phyloP scores from a whole-genome alignment of 768 basidiomycete genomes.

The Boletus tomentosulus region DNA sequence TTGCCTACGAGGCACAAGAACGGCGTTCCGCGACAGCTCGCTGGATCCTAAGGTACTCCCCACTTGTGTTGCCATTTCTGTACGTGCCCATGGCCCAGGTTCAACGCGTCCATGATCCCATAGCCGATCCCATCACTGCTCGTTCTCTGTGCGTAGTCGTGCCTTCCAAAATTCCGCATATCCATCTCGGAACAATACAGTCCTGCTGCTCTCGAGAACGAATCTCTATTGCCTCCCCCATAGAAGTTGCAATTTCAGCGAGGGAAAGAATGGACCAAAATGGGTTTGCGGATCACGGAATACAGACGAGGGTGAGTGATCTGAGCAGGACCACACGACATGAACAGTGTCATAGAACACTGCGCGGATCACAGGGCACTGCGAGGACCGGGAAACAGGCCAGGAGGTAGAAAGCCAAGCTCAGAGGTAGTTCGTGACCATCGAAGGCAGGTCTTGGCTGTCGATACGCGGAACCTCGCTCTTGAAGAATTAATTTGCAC shows the following conservation, averaged over 20 bases:
- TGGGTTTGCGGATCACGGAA: slow-evolving; percentile 8
- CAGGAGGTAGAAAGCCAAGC: slow-evolving; percentile 25
- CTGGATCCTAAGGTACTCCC: slow-evolving; percentile 18
- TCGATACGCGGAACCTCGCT: not conserved
- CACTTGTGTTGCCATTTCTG: slow-evolving; percentile 28
- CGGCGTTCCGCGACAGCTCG: slow-evolving; percentile 27
- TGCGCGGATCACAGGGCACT: slow-evolving; percentile 2
- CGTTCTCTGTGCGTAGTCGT: slow-evolving; percentile 23
- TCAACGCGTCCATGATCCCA: slow-evolving; percentile 14
- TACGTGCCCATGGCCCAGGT: slow-evolving; percentile 30
- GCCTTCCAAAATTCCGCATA: slow-evolving; percentile 5
- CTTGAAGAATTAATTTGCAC: slow-evolving; percentile 1
- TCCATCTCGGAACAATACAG: slow-evolving; percentile 23
- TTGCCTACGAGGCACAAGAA: not conserved
- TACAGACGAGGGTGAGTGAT: slow-evolving; percentile 14
- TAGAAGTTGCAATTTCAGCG: slow-evolving; percentile 39
- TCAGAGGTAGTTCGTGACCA: slow-evolving; percentile 8
- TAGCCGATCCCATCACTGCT: slow-evolving; percentile 10
- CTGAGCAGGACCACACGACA: slow-evolving; percentile 1
- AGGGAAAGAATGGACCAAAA: slow-evolving; percentile 16
- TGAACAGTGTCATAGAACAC: slow-evolving; percentile 7
- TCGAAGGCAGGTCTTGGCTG: slow-evolving; percentile 34
- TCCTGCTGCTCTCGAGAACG: slow-evolving; percentile 46
- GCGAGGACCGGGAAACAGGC: slow-evolving; percentile 15
- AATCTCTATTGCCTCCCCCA: slow-evolving; percentile 54